Conservation (phyloP, 2,329 filamentous ascomycete species). For the Incumbomyces delicatus region DNA sequence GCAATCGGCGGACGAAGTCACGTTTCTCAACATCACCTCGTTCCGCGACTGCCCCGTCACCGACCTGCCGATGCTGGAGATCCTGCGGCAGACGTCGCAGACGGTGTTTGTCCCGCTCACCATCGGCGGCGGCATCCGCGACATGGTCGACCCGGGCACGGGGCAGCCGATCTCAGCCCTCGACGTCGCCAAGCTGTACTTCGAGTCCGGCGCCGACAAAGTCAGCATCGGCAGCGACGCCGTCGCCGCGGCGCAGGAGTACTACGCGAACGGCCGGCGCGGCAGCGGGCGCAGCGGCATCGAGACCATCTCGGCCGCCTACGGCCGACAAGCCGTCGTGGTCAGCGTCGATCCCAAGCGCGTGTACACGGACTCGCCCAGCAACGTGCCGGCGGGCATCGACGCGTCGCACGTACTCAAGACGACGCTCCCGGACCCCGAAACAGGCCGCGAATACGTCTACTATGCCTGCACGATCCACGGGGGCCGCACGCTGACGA, state of each 20-base stretch:
- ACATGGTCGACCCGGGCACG: conserved; percentile 73
- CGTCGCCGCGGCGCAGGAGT: conserved; percentile 84
- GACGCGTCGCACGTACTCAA: conserved; percentile 63
- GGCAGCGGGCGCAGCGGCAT: conserved; percentile 78
- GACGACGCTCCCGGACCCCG: conserved; percentile 59
- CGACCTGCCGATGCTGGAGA: conserved; percentile 92
- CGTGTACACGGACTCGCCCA: conserved; percentile 65
- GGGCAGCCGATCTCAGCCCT: conserved; percentile 78
- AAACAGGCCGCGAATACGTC: conserved; percentile 65
- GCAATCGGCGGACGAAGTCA: conserved; percentile 91
- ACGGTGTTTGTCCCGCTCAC: conserved; percentile 95
- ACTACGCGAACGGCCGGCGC: conserved; percentile 59
- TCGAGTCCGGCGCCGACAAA: conserved; percentile 93
- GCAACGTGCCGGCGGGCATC: conserved; percentile 35
- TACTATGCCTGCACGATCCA: conserved; percentile 99
- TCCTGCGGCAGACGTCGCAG: conserved; percentile 73
- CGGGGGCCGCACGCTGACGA: conserved; percentile 85
- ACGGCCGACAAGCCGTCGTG: conserved; percentile 94
- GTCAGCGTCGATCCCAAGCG: conserved; percentile 90
- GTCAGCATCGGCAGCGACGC: conserved; percentile 94
- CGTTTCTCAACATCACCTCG: conserved; percentile 95
- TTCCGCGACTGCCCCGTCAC: conserved; percentile 91
- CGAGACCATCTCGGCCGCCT: conserved; percentile 85
- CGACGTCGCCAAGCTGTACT: conserved; percentile 93
- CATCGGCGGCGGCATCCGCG: conserved; percentile 88